Conservation (phyloP, 2,329 filamentous ascomycete species). For the Bisporella sp. region DNA sequence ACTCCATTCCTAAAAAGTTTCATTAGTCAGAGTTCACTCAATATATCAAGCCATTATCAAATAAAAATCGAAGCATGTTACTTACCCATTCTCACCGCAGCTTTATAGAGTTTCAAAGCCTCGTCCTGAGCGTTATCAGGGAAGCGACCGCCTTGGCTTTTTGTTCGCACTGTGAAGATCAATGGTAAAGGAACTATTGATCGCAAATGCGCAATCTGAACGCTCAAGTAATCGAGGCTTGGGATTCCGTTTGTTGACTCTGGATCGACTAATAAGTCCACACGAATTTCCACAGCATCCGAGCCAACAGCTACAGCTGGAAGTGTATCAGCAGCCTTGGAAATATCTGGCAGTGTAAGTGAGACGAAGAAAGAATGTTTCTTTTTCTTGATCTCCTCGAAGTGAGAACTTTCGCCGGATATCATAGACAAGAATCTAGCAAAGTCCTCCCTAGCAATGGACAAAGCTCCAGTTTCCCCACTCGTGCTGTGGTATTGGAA, state of each 20-base stretch:
- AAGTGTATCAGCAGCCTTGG: conserved; percentile 55
- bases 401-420: conserved; percentile 52
- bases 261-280: conserved; percentile 77
- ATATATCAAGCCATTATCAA: too few species aligned
- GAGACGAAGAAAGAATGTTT: conserved; percentile 88
- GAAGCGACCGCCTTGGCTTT: conserved; percentile 81
- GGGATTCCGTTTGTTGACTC: conserved; percentile 45
- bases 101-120: conserved; percentile 66
- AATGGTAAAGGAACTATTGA: conserved; percentile 68
- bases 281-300: conserved; percentile 90
- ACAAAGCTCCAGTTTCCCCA: conserved; percentile 22
- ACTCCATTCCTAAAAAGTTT: conserved; percentile 52
- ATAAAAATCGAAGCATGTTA: too few species aligned
- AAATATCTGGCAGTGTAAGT: conserved; percentile 72
- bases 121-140: conserved; percentile 68
- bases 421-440: conserved; percentile 64
- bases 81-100: conserved; percentile 68
- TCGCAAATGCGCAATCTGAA: conserved; percentile 75
- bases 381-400: conserved; percentile 51
- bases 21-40: too few species aligned
- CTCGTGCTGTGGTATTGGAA: conserved; percentile 85
- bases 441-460: conserved; percentile 51
- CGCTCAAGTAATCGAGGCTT: conserved; percentile 67
- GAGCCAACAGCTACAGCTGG: conserved; percentile 72
- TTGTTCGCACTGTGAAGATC: conserved; percentile 86